Base-by-base conservation (phyloP, 2,329 filamentous ascomycete genomes). In the Ophidiomyces ophidiicola region DNA sequence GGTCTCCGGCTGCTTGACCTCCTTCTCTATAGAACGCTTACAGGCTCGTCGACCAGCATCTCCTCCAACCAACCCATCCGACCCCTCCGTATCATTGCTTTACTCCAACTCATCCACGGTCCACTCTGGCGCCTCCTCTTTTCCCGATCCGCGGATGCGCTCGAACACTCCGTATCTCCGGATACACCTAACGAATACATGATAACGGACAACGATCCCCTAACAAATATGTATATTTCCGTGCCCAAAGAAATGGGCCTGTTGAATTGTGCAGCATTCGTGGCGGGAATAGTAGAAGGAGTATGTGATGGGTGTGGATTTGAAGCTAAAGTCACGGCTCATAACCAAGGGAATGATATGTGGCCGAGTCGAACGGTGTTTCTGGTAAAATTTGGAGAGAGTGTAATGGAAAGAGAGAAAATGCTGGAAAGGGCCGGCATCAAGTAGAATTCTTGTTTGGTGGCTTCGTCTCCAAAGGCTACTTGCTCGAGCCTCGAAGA, bases 351-450 rank as follows among this genome's bases (percentile, higher is more conserved):
- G 30, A 71, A 68, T 45, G 84, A 88, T 54, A 80, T 96, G 76
- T 96, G 88, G 87, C 90, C 90, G 0, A 84, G 83, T 23, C 84
- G 90, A 68, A 98, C 90, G 30, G 87, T 98, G 21, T 98, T 94
- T 57, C 61, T 98, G 58, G 78, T 98, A 55, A 86, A 88, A 62
- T 98, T 98, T 58, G 78, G 83, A 48, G 71, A 78, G n/a, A 82
- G 85, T 59, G 88, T 96, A 29, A 68, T 96, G 59, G 88, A 96
- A 67, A 70, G 90, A 57, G 90, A 98, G 69, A 79, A 79, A 45
- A 82, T 85, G 52, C 59, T 93, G 51, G 80, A 76, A 43, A 76
- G 80, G 62, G 64, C 63, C 3, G 67, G 68, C 6, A 52, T 67
- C 15, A 67, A 67, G 59, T 67, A 51, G 54, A 7, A n/a, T n/a